Base-by-base conservation (phyloP, 2,329 filamentous ascomycete species). In the Aureobasidium sp. region DNA sequence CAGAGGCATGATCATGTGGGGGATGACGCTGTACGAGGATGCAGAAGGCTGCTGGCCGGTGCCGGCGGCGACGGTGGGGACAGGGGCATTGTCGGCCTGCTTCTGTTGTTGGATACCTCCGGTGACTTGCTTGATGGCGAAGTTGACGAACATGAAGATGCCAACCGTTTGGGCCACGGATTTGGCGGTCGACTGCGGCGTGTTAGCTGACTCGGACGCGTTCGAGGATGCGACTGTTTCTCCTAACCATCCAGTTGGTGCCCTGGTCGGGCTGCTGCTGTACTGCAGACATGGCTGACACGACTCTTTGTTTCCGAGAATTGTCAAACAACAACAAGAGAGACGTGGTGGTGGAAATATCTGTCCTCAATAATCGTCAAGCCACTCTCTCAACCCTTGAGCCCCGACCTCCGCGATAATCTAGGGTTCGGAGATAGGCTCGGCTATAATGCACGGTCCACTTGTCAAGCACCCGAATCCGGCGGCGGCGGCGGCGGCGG, bases 1-100 rank as follows among this genome's bases (percentile, higher is more conserved):
- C 69, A 97, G 90, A 23, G 94, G 92, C 38, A 88, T 88, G 63
- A 96, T 79, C 60, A 80, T 81, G 65, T 86, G 81, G 1, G 91
- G 90, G 19, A 90, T 75, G 0, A 75, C 73, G 67, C 81, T 88
- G 71, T 86, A 87, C 2, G 60, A 23, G 15, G 51, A 60, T 9
- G 19, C 45, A n/a, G 27, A 13, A 23, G 33, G 9, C n/a, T 63
- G 62, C 15, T 37, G 50, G 31, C 23, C 53, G 4, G 54, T 35
- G 21, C 61, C 63, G n/a, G 55, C 6, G 13, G 61, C 57, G 13
- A 58, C 42, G 9, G 58, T 35, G 9, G 62, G 60, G 15, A 55
- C 37, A 19, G 61, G 40, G 15, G 61, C 40, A 25, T 61, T 61
- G 38, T 62, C 49, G 33, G 59, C 37, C 19, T 63, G 61, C 25